Percentiles rank a stretch among this genome's conserved stretches.
Conservation (phyloP, 345 rosid genomes). For the Geranium rotundifolium region DNA sequence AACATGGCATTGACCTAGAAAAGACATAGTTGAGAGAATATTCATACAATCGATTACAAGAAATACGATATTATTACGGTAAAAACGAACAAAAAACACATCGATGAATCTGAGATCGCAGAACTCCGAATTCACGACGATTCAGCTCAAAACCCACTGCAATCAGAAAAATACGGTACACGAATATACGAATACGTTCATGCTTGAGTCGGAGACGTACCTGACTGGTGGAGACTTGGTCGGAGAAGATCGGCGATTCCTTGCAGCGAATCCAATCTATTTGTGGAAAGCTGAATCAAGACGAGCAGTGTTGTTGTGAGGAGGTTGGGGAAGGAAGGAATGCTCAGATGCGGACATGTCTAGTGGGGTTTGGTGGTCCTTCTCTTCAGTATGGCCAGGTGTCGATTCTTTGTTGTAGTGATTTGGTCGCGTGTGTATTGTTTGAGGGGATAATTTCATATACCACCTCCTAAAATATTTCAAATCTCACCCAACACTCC, state of each 20-base stretch:
- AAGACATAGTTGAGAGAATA: no score
- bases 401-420: no score
- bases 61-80: neutral
- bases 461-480: no score
- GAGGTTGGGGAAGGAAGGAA: neutral
- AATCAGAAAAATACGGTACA: neutral
- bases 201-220: neutral
- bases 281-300: neutral
- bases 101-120: neutral
- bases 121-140: neutral
- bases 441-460: no score
- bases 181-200: neutral
- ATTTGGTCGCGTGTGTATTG: no score
- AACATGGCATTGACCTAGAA: neutral
- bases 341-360: neutral
- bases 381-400: no score
- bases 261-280: neutral
- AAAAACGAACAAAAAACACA: neutral
- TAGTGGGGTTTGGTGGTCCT: neutral
- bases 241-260: neutral
- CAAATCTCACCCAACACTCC: no score
- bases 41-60: neutral
- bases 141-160: neutral
- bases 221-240: conserved; percentile 3
- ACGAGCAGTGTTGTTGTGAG: neutral